Percentiles rank a stretch among this genome's conserved stretches.
Evolutionary conservation across 495 filamentous ascomycete species (phyloP).

Genomic region (Penicillium daleae): DNA sequence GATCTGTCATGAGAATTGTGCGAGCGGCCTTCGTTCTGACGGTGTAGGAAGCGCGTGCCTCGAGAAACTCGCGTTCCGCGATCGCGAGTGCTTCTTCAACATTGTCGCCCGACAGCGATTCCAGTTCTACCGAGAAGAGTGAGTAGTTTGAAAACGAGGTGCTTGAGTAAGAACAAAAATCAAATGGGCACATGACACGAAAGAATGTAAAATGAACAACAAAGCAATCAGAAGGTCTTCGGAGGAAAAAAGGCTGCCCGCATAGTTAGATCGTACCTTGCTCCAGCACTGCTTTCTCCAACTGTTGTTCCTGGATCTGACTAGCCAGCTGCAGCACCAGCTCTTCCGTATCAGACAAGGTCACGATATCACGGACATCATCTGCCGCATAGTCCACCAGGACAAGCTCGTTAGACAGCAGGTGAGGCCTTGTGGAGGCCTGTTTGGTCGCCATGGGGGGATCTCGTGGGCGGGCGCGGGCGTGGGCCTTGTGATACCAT

Average conservation of each 20-base stretch:
- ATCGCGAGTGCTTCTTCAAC: constrained; percentile 53
- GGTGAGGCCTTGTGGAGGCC: constrained; percentile 38
- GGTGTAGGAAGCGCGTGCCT: constrained; percentile 68
- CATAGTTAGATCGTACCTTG: constrained; percentile 42
- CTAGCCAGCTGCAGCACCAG: constrained; percentile 69
- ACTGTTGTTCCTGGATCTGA: constrained; percentile 66
- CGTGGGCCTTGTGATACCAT: constrained; percentile 42
- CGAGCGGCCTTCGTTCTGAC: constrained; percentile 69
- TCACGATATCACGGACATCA: constrained; percentile 51
- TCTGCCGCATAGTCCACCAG: constrained; percentile 47
- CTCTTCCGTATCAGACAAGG: constrained; percentile 63
- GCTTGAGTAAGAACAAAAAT: constrained; percentile 1
- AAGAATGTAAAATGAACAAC: neutral
- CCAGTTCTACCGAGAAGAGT: constrained; percentile 29
- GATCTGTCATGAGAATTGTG: constrained; percentile 68
- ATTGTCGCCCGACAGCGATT: constrained; percentile 44
- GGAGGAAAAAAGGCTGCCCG: neutral
- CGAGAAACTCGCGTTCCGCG: constrained; percentile 67
- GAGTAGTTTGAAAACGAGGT: constrained; percentile 10
- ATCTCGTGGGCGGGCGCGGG: constrained; percentile 35
- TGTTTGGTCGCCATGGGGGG: constrained; percentile 47
- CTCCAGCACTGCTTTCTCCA: constrained; percentile 69
- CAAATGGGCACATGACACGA: constrained; percentile 14
- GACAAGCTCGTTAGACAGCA: constrained; percentile 41
- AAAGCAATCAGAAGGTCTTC: neutral